Evolutionary conservation across 352 stramenopile species (phyloP), one percentile per base, ranked within the genome.

Genomic region (Pelagophyceae sp.): DNA sequence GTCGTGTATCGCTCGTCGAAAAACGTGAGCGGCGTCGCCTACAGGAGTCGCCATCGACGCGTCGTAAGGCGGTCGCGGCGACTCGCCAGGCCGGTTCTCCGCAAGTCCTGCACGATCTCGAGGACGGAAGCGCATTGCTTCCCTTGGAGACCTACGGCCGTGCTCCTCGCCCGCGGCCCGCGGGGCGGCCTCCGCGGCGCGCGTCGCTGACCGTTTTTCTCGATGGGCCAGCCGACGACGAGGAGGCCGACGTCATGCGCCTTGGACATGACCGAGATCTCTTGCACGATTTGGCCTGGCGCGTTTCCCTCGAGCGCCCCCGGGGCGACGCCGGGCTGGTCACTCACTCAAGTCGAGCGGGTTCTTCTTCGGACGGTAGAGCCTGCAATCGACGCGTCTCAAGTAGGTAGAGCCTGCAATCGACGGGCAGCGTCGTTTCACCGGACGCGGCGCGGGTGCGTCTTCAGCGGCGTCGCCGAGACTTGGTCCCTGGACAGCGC

Each of bases 211-310:
- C 45, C 45, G 45, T 54, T 11, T 11, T 23, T 54, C 45, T 71
- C 61, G 61, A 71, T 27, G 61, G 61, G 61, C 61, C 61, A 71
- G 29, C 61, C 61, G 61, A 71, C 61, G 29, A 29, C 61, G 29
- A 71, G 15, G 61, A 71, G 15, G 3, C 29, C 61, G 29, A 29
- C 61, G 27, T 29, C 15, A 31, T 71, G 61, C 27, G 15, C 3
- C n/a, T 27, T 25, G 29, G 11, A 54, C 11, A 54, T 54, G 11
- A 23, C 45, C 45, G 11, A 23, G 45, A 54, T 11, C 45, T 54
- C 45, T 11, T 11, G 11, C 45, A 23, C 45, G 11, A 23, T 54
- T 23, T 11, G 23, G 11, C 11, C 45, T 54, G 45, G 45, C 45
- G 45, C 23, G 45, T 11, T 54, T 54, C 45, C 45, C 45, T n/a